A percentile compares a stretch with the other conserved stretches of the same genome.
Evolutionary conservation across 805 yeast genomes (phyloP).

Genomic region (Ogataea paraovalis): DNA sequence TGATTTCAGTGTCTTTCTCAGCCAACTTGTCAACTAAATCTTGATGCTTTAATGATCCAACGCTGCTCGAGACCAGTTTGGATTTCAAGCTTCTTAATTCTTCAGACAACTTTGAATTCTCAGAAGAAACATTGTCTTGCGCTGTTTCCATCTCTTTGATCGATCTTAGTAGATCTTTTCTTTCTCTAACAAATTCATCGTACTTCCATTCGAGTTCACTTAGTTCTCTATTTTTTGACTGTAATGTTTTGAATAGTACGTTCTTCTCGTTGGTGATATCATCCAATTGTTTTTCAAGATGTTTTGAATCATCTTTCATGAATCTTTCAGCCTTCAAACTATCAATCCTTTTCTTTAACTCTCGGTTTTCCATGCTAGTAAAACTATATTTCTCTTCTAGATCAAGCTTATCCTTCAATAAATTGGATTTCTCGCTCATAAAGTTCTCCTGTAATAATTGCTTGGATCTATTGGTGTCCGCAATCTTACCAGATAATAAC

Average conservation of each 20-base stretch:
- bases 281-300: slow-evolving; percentile 14
- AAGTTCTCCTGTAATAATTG: slow-evolving; percentile 25
- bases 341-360: slow-evolving; percentile 22
- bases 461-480: slow-evolving; percentile 28
- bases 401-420: slow-evolving; percentile 33
- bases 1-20: slow-evolving; percentile 17
- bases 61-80: background rate
- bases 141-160: slow-evolving; percentile 18
- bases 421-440: slow-evolving; percentile 35
- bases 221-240: slow-evolving; percentile 12
- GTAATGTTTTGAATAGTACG: slow-evolving; percentile 9
- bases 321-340: slow-evolving; percentile 26
- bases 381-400: slow-evolving; percentile 37
- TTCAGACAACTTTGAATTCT: slow-evolving; percentile 18
- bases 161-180: slow-evolving; percentile 12
- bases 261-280: slow-evolving; percentile 11
- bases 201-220: slow-evolving; percentile 13
- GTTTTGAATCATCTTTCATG: background rate
- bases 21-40: slow-evolving; percentile 5
- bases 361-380: slow-evolving; percentile 36
- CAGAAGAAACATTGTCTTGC: slow-evolving; percentile 16
- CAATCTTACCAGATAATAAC: slow-evolving; percentile 23
- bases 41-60: slow-evolving; percentile 4
- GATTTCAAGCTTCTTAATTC: slow-evolving; percentile 17
- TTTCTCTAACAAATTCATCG: slow-evolving; percentile 13